Conservation (phyloP, 2,329 filamentous ascomycete genomes). For the Penicillium oxalicum region DNA sequence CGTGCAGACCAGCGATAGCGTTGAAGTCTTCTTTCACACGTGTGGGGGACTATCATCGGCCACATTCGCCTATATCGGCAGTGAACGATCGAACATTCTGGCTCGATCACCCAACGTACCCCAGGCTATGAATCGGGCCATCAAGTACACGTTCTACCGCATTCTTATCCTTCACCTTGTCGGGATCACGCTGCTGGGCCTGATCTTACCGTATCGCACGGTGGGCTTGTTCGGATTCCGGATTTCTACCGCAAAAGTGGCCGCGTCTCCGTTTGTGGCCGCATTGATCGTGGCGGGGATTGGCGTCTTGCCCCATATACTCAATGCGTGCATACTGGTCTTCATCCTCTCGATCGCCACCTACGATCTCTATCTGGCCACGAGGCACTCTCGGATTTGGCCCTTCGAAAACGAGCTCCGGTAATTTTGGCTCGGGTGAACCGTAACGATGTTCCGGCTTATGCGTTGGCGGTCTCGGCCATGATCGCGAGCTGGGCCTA, state of each 20-base stretch:
- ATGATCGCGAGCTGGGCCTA: constrained; percentile 61
- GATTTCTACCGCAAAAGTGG: constrained; percentile 43
- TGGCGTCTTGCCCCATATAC: constrained; percentile 55
- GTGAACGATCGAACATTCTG: constrained; percentile 68
- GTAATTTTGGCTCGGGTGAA: constrained; percentile 64
- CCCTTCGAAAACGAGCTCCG: constrained; percentile 65
- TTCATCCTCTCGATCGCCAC: constrained; percentile 72
- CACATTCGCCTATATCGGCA: constrained; percentile 71
- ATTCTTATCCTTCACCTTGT: constrained; percentile 74
- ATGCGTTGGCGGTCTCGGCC: constrained; percentile 56
- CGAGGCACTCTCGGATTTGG: constrained; percentile 66
- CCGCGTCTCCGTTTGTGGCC: constrained; percentile 67
- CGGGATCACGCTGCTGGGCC: constrained; percentile 66
- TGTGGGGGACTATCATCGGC: constrained; percentile 68
- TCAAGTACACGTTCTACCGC: constrained; percentile 73
- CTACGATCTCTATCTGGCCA: constrained; percentile 69
- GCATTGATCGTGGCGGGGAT: constrained; percentile 62
- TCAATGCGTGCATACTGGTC: constrained; percentile 67
- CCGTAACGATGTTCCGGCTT: constrained; percentile 62
- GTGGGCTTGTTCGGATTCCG: constrained; percentile 47
- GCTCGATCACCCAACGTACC: constrained; percentile 71
- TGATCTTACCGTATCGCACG: constrained; percentile 68
- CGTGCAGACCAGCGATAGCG: constrained; percentile 32
- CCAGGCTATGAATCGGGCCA: constrained; percentile 66
- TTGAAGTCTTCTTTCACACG: constrained; percentile 54